These are phyloP conservation scores for Penicillium italicum DNA, from an alignment of 2,329 filamentous ascomycete genomes.

Conservation along the genomic window DNA sequence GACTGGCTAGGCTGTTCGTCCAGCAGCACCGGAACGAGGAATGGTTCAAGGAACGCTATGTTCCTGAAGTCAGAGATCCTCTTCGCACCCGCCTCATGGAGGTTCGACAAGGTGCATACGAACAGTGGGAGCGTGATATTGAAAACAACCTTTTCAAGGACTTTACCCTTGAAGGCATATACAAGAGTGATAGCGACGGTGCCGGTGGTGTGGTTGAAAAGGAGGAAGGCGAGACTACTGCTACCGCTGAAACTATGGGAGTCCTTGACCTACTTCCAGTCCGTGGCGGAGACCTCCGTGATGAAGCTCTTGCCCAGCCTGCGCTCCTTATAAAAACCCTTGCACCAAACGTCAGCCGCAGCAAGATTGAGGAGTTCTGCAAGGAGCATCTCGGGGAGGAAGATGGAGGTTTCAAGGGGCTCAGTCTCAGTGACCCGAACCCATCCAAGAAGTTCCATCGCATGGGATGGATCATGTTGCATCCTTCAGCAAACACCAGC, in stretches of 20 bases:
- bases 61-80: slow-evolving; percentile 72
- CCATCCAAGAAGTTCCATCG: slow-evolving; percentile 95
- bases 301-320: slow-evolving; percentile 83
- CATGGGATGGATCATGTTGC: slow-evolving; percentile 97
- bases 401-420: slow-evolving; percentile 89
- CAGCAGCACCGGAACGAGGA: slow-evolving; percentile 90
- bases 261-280: slow-evolving; percentile 86
- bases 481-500: slow-evolving; percentile 67
- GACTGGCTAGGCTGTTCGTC: slow-evolving; percentile 86
- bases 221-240: slow-evolving; percentile 90
- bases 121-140: slow-evolving; percentile 84
- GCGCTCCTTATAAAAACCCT: slow-evolving; percentile 97
- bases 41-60: slow-evolving; percentile 96
- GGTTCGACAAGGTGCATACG: slow-evolving; percentile 73
- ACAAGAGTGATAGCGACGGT: slow-evolving; percentile 88
- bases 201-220: slow-evolving; percentile 82
- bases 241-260: slow-evolving; percentile 85
- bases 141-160: slow-evolving; percentile 85
- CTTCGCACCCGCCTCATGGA: slow-evolving; percentile 74
- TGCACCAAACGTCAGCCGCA: slow-evolving; percentile 88
- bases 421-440: slow-evolving; percentile 94
- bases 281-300: slow-evolving; percentile 78
- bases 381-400: slow-evolving; percentile 89
- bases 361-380: slow-evolving; percentile 90
- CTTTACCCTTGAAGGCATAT: slow-evolving; percentile 88